Evolutionary conservation across 2,329 filamentous ascomycete species (phyloP).

Genomic region (Aspergillus sp.): DNA sequence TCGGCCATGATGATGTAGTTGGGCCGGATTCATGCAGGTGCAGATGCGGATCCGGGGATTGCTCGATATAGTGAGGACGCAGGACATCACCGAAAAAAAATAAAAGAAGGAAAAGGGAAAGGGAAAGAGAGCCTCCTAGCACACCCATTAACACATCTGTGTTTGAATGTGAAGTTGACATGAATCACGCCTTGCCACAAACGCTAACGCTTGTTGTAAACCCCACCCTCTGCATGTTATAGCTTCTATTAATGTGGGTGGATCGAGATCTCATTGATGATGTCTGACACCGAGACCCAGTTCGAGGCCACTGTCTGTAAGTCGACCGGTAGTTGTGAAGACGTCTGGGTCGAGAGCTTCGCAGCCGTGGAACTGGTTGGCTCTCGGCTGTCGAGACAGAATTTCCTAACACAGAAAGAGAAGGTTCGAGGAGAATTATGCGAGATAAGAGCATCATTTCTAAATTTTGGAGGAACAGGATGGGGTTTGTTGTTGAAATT

Average conservation of each 20-base stretch:
- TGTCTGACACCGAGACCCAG: too few species aligned
- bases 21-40: neutral
- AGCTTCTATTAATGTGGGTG: too few species aligned
- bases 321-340: neutral
- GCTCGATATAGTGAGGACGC: neutral
- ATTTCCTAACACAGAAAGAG: neutral
- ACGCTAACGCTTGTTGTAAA: too few species aligned
- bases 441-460: too few species aligned
- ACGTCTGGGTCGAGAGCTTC: neutral
- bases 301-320: neutral
- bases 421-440: neutral
- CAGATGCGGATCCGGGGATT: neutral
- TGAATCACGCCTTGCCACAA: too few species aligned
- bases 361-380: neutral
- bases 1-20: slow-evolving; percentile 3
- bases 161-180: too few species aligned
- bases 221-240: too few species aligned
- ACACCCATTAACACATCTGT: too few species aligned
- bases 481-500: neutral
- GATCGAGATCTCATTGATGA: too few species aligned
- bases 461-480: neutral
- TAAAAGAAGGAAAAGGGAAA: too few species aligned
- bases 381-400: neutral
- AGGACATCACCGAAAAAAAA: neutral
- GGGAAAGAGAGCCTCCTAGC: too few species aligned